Evolutionary conservation across 306 rosid genomes (phyloP), one percentile per base, ranked within the genome.

Genomic region (Quercus engelmannii): DNA sequence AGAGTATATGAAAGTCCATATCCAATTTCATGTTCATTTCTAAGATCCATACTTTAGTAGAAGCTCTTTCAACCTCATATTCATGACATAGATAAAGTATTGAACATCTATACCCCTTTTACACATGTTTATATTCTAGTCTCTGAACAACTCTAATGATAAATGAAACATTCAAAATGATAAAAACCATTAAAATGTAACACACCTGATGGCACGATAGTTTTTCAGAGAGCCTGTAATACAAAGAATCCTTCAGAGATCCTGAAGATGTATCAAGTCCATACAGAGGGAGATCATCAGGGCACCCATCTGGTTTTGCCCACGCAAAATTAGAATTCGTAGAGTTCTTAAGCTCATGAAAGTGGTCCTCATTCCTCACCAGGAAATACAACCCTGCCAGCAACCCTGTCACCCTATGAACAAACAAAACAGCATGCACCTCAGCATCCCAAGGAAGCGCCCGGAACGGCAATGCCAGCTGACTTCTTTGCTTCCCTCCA

Each of bases 391-490:
- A 75, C 31, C 98, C 99, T 76, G 83, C 87, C 0, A 92, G 91
- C 79, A 95, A 82, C 18, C 95, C 97, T 23, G 8, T 83, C 90
- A 95, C 98, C 75, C 98, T 87, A 85, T 92, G 99, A 73, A 95
- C 99, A 87, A 92, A 95, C 84, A 95, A 85, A 68, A 85, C 97
- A 55, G 96, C 96, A 79, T 95, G 99, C 63, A 92, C 94, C 89
- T 95, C 89, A 1, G 99, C 92, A 55, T 95, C 95, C 99, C 99
- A 95, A 0, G 97, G 69, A 71, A 95, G 91, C 0, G 88, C 88
- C 11, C 94, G 86, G 58, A 90, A 92, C 1, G 96, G 96, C 90
- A 92, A 79, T 1, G 94, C 82, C 43, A 91, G 73, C 67, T 83
- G 90, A 79, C 76, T 84, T 80, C 73, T 76, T 64, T 91, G 99